Conservation (phyloP, 305 asterid species). For the Fraxinus floribunda region DNA sequence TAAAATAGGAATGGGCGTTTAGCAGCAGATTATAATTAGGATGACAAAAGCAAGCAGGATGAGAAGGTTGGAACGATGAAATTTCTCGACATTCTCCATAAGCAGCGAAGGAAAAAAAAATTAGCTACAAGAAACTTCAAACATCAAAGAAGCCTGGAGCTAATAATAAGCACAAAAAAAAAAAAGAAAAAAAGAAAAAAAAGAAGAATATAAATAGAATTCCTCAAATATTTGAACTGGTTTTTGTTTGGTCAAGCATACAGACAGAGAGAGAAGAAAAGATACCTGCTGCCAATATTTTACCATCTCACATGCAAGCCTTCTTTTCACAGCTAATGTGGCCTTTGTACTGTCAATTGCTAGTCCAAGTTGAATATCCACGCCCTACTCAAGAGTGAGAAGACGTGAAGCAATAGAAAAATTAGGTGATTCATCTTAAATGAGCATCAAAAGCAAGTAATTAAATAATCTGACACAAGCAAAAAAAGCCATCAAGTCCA, state of each 20-base stretch:
- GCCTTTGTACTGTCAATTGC: conserved; percentile 98
- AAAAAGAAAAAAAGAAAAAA: background rate
- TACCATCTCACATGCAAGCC: conserved; percentile 99
- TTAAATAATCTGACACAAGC: background rate
- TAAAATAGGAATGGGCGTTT: background rate
- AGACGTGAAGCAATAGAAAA: conserved; percentile 21
- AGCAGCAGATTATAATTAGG: background rate
- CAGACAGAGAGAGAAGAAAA: conserved; percentile 8
- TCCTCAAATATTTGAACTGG: background rate
- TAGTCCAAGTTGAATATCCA: conserved; percentile 96
- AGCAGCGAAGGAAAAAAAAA: background rate
- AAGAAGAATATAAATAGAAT: background rate
- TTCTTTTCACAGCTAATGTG: conserved; percentile 92
- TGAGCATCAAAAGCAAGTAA: background rate
- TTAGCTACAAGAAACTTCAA: background rate
- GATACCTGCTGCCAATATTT: conserved; percentile 99
- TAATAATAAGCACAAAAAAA: background rate
- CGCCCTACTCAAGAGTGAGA: conserved; percentile 53
- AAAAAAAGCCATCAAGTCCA: background rate
- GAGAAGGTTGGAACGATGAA: background rate
- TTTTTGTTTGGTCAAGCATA: conserved; percentile 2
- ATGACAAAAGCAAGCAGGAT: background rate
- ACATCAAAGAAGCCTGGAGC: background rate
- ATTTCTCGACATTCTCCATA: background rate
- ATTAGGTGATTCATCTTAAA: background rate